Evolutionary conservation across 2,329 filamentous ascomycete species (phyloP).

Genomic region (Fusarium staphyleae): DNA sequence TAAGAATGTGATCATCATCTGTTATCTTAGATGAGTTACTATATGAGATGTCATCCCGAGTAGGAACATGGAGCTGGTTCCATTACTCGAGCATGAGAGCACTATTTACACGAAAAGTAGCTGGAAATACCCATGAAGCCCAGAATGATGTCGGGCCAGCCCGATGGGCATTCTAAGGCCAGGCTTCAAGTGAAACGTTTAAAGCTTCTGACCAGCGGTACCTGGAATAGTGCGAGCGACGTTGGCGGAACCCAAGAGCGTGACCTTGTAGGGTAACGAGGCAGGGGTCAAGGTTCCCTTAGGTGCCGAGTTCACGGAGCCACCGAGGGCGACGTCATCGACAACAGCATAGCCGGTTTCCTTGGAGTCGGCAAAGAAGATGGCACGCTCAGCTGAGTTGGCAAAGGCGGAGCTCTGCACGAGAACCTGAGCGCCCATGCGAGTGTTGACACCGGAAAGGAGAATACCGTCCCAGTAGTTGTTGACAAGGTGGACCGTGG

Average conservation of each 20-base stretch:
- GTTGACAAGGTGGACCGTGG: constrained; percentile 67
- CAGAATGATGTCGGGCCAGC: neutral
- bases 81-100: neutral
- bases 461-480: constrained; percentile 56
- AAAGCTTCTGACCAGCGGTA: constrained; percentile 49
- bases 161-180: neutral
- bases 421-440: constrained; percentile 62
- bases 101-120: constrained; percentile 3
- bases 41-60: constrained; percentile 42
- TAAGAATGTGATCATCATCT: too few species aligned
- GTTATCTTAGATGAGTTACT: too few species aligned
- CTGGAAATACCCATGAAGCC: neutral
- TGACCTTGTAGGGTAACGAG: constrained; percentile 59
- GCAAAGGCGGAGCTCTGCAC: constrained; percentile 63
- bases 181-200: neutral
- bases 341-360: constrained; percentile 52
- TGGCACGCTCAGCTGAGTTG: constrained; percentile 45
- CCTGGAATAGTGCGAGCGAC: constrained; percentile 53
- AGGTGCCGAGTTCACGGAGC: constrained; percentile 48
- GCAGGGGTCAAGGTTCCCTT: constrained; percentile 59
- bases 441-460: constrained; percentile 61
- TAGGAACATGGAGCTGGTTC: constrained; percentile 59
- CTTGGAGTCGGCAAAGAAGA: constrained; percentile 52
- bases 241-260: constrained; percentile 52
- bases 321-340: constrained; percentile 54